Percentiles rank a stretch among this genome's conserved stretches.
Evolutionary conservation across 2,329 filamentous ascomycete genomes (phyloP).

Genomic region (Arthroderma uncinatum): DNA sequence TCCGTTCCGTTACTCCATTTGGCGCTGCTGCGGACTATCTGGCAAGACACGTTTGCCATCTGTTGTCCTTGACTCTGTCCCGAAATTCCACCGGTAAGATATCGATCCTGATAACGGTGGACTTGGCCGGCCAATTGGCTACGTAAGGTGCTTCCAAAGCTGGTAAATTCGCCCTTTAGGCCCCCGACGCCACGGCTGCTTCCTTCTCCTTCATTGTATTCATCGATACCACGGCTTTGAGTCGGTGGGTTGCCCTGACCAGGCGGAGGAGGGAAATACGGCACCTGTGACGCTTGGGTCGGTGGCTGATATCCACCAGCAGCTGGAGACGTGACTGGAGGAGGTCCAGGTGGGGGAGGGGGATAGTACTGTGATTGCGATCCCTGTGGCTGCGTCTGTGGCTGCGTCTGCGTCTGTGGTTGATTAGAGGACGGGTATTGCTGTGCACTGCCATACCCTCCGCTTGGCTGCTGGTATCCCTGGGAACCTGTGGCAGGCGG

Average conservation of each 20-base stretch:
- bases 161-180: constrained; percentile 29
- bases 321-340: neutral
- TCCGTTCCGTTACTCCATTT: constrained; percentile 51
- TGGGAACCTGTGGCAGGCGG: neutral
- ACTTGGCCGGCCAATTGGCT: constrained; percentile 33
- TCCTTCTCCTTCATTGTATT: constrained; percentile 24
- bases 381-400: constrained; percentile 12
- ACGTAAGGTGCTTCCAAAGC: constrained; percentile 30
- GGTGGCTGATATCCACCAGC: constrained; percentile 7
- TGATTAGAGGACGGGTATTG: neutral
- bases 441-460: neutral
- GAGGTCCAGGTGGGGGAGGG: neutral
- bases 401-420: neutral
- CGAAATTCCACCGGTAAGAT: constrained; percentile 14
- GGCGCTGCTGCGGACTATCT: constrained; percentile 79
- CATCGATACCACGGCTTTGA: constrained; percentile 26
- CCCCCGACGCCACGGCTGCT: constrained; percentile 26
- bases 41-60: constrained; percentile 37
- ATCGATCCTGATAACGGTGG: constrained; percentile 34
- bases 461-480: neutral
- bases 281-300: constrained; percentile 12
- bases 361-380: neutral
- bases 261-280: constrained; percentile 36
- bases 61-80: constrained; percentile 17
- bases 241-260: constrained; percentile 25